Evolutionary conservation across 1,139 yeast genomes (phyloP), one percentile per base, ranked within the genome.

Genomic region (Yamadazyma pseudoaaseri): DNA sequence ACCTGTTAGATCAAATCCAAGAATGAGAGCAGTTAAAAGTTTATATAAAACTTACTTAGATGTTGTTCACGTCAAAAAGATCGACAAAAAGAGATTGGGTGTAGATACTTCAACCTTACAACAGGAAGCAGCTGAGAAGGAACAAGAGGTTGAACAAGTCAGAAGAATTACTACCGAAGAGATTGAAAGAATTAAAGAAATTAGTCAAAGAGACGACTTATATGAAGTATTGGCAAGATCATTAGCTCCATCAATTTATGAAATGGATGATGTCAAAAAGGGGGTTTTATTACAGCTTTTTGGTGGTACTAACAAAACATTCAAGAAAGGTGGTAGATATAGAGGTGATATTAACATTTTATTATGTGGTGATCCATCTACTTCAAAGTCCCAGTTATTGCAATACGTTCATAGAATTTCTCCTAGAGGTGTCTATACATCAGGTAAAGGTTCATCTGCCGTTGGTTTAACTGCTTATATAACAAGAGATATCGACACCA

Each of bases 361-460:
- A 40, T 70, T 92, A 30, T 90, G 97, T 65, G 99, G 99, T 51
- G 99, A 92, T 57, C 99, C 99, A 2, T 90, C 97, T 7, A 92
- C 99, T 3, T 82, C 97, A 9, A 92, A 92, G 57, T 92, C 98
- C 2, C 99, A 92, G 60, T 66, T 92, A 37, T 70, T 92, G 47
- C 94, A 89, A 53, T 92, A 92, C 48, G 97, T 92, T 32, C 98
- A 92, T 62, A 87, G 90, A 55, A 92, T 92, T 46, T 95, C 98
- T 0, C 99, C 99, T 26, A 73, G 98, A 55, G 98, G 98, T 48
- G 87, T 94, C 26, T 92, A 90, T 58, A 92, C 99, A 2, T 89
- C 97, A 1, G 99, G 99, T 61, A 92, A 92, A 54, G 98, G 98
- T 35, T 89, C 97, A 0, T 92, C 98, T 16, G 99, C 99, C 0